Percentiles rank a stretch among this genome's conserved stretches.
Evolutionary conservation across 352 stramenopile species (phyloP).

Genomic region (Thraustochytrium sp.): DNA sequence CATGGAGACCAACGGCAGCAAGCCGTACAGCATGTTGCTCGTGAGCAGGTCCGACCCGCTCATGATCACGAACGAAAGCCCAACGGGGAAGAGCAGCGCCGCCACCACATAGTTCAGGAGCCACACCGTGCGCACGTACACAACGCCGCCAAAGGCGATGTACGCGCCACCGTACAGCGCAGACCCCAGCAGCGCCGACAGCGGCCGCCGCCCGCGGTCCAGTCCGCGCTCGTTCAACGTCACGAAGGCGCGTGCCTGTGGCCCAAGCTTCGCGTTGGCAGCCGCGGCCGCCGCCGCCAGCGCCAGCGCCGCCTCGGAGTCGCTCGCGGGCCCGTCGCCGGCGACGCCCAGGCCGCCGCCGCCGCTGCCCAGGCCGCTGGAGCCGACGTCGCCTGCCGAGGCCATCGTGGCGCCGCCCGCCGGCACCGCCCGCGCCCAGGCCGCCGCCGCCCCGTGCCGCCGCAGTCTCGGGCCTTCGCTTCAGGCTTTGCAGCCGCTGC

Average conservation of each 20-base stretch:
- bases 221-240: background rate
- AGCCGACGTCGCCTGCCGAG: too few species aligned
- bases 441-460: too few species aligned
- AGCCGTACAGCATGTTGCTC: constrained; percentile 36
- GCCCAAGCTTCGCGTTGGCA: too few species aligned
- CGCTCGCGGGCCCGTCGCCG: too few species aligned
- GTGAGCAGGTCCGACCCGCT: constrained; percentile 30
- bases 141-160: background rate
- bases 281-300: too few species aligned
- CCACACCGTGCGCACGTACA: background rate
- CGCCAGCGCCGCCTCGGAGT: too few species aligned
- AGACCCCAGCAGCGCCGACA: background rate
- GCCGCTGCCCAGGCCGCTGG: too few species aligned
- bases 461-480: too few species aligned
- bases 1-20: background rate
- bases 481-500: too few species aligned
- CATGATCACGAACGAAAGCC: constrained; percentile 1
- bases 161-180: constrained; percentile 9
- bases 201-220: background rate
- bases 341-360: too few species aligned
- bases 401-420: too few species aligned
- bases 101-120: background rate
- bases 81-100: constrained; percentile 10
- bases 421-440: too few species aligned
- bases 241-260: background rate